These are phyloP conservation scores for Artemisia annua DNA, from an alignment of 129 eudicot genomes.

Conservation along the genomic window DNA sequence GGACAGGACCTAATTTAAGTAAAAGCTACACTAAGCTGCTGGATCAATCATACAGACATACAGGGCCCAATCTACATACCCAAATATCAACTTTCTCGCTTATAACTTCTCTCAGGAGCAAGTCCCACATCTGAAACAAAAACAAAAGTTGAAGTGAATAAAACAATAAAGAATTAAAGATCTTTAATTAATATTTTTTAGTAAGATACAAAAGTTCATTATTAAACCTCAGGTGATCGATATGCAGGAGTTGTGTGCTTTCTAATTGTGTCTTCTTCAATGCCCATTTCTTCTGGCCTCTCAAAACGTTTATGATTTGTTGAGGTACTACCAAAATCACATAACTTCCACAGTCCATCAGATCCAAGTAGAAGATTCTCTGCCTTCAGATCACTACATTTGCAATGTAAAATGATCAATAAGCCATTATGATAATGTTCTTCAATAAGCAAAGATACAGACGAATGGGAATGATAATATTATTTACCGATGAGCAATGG, in stretches of 20 bases:
- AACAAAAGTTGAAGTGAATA: slow-evolving; percentile 21
- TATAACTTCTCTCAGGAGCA: slow-evolving; percentile 75
- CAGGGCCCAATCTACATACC: slow-evolving; percentile 51
- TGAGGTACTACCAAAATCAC: slow-evolving; percentile 96
- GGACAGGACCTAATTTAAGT: background rate
- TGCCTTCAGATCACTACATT: slow-evolving; percentile 89
- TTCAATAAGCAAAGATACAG: background rate
- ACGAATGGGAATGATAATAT: background rate
- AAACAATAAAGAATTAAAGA: slow-evolving; percentile 1
- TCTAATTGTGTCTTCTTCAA: slow-evolving; percentile 96
- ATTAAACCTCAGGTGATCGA: slow-evolving; percentile 92
- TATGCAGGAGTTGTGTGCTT: slow-evolving; percentile 98
- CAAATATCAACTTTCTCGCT: slow-evolving; percentile 97
- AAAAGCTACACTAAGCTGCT: background rate
- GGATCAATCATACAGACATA: slow-evolving; percentile 4
- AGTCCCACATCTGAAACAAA: slow-evolving; percentile 93
- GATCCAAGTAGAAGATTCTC: slow-evolving; percentile 89
- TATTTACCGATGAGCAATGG: slow-evolving; percentile 94
- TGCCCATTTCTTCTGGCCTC: slow-evolving; percentile 98
- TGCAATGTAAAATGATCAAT: slow-evolving; percentile 18
- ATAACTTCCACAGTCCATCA: slow-evolving; percentile 97
- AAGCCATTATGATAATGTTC: slow-evolving; percentile 4
- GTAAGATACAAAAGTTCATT: slow-evolving; percentile 19
- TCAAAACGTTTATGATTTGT: slow-evolving; percentile 95
- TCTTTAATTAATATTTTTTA: background rate